Evolutionary conservation across 768 basidiomycete species (phyloP).

Genomic region (Gyrodon lividus): DNA sequence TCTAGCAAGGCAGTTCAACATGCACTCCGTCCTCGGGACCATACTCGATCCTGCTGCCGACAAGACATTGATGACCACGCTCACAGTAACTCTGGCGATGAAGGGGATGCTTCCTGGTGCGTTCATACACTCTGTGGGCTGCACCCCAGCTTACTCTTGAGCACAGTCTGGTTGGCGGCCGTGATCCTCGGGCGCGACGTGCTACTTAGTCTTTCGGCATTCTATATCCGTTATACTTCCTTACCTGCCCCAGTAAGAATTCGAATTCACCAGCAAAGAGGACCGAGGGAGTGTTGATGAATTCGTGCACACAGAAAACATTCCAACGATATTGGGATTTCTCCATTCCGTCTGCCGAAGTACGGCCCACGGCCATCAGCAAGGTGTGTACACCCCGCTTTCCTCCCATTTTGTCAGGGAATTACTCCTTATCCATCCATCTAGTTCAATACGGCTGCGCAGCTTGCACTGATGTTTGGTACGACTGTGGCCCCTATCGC

Average conservation of each 20-base stretch:
- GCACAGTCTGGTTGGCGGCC: conserved; percentile 75
- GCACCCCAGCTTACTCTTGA: neutral
- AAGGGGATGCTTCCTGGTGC: conserved; percentile 80
- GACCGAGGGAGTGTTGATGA: conserved; percentile 1
- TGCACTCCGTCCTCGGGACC: conserved; percentile 89
- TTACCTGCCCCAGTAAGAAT: conserved; percentile 73
- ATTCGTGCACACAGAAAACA: conserved; percentile 64
- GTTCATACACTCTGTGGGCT: conserved; percentile 23
- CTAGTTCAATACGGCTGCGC: conserved; percentile 89
- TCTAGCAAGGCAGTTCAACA: conserved; percentile 81
- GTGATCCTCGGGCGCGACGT: conserved; percentile 90
- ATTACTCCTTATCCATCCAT: conserved; percentile 1
- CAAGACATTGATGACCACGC: conserved; percentile 92
- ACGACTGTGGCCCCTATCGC: conserved; percentile 85
- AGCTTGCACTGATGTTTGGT: conserved; percentile 85
- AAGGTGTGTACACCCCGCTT: conserved; percentile 50
- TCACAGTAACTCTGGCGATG: conserved; percentile 83
- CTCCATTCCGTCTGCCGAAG: conserved; percentile 92
- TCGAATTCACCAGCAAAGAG: conserved; percentile 2
- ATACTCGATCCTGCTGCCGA: conserved; percentile 98
- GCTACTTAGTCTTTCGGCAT: conserved; percentile 80
- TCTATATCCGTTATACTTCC: conserved; percentile 91
- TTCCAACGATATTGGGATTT: conserved; percentile 94
- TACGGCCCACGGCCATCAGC: conserved; percentile 90
- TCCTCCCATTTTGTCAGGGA: neutral